Conservation (phyloP, 768 basidiomycete species). For the Sarcodon sp. region DNA sequence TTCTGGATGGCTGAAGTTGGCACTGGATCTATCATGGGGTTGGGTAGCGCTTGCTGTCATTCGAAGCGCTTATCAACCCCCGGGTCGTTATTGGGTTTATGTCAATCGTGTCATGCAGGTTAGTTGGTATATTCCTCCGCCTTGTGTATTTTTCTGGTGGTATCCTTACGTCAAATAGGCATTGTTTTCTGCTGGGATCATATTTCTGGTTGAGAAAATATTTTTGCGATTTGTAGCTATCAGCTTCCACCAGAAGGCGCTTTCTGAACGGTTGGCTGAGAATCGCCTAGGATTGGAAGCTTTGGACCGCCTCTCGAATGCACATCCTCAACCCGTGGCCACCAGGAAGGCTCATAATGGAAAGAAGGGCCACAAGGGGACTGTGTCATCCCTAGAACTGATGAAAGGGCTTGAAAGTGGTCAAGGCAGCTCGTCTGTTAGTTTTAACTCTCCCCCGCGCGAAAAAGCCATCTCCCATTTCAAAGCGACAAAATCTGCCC, state of each 20-base stretch:
- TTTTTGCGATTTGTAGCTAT: slow-evolving; percentile 69
- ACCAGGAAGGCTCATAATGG: slow-evolving; percentile 21
- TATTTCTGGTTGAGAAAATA: slow-evolving; percentile 40
- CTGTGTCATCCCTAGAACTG: slow-evolving; percentile 8
- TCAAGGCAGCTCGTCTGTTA: slow-evolving; percentile 3
- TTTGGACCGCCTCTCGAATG: slow-evolving; percentile 60
- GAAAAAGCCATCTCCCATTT: slow-evolving; percentile 1
- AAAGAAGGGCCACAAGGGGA: slow-evolving; percentile 31
- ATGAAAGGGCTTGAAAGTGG: slow-evolving; percentile 3
- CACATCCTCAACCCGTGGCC: slow-evolving; percentile 26
- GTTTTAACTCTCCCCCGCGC: slow-evolving; percentile 16
- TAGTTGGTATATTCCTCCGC: slow-evolving; percentile 5
- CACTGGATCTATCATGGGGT: slow-evolving; percentile 52
- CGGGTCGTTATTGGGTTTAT: slow-evolving; percentile 52
- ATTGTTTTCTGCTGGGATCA: slow-evolving; percentile 28
- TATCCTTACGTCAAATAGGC: slow-evolving; percentile 17
- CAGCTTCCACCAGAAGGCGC: slow-evolving; percentile 66
- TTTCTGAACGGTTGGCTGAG: slow-evolving; percentile 60
- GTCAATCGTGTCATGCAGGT: slow-evolving; percentile 67
- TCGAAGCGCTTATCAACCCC: slow-evolving; percentile 41
- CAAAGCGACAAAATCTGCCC: neutral
- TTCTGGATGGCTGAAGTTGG: slow-evolving; percentile 57
- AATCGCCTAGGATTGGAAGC: slow-evolving; percentile 60
- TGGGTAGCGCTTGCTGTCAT: slow-evolving; percentile 66
- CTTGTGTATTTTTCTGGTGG: slow-evolving; percentile 22